These are phyloP conservation scores for Candida montana DNA, from an alignment of 805 yeast genomes.

Conservation along the genomic window DNA sequence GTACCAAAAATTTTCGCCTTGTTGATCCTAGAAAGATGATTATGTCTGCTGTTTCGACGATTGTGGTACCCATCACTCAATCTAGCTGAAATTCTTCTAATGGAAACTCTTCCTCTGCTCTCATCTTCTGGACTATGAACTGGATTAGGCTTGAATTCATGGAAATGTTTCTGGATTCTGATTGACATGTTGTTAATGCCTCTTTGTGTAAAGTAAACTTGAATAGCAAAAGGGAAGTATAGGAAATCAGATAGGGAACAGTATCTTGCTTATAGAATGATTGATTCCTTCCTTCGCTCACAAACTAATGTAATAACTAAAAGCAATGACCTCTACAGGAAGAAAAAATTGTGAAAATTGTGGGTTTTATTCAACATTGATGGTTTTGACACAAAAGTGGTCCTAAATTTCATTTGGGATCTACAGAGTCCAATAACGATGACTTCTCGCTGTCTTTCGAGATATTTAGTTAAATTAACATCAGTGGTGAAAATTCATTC, in stretches of 20 bases:
- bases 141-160: slow-evolving; percentile 4
- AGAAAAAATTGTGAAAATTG: too few species aligned
- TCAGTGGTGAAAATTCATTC: too few species aligned
- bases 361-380: too few species aligned
- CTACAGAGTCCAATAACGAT: too few species aligned
- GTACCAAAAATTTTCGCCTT: slow-evolving; percentile 1
- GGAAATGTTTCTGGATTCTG: not conserved
- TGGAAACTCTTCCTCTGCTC: not conserved
- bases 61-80: slow-evolving; percentile 1
- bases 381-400: too few species aligned
- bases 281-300: not conserved
- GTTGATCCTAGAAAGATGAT: not conserved
- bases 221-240: slow-evolving; percentile 1
- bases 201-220: not conserved
- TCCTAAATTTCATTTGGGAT: too few species aligned
- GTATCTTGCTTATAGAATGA: not conserved
- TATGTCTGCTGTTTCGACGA: not conserved
- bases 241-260: not conserved
- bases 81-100: slow-evolving; percentile 6
- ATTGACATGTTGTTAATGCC: slow-evolving; percentile 1
- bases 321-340: too few species aligned
- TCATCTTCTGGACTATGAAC: not conserved
- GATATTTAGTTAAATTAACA: too few species aligned
- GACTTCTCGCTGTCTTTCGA: too few species aligned
- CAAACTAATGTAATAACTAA: too few species aligned